Base-by-base conservation (phyloP, 768 basidiomycete genomes). In the Lactifluus pinguis region DNA sequence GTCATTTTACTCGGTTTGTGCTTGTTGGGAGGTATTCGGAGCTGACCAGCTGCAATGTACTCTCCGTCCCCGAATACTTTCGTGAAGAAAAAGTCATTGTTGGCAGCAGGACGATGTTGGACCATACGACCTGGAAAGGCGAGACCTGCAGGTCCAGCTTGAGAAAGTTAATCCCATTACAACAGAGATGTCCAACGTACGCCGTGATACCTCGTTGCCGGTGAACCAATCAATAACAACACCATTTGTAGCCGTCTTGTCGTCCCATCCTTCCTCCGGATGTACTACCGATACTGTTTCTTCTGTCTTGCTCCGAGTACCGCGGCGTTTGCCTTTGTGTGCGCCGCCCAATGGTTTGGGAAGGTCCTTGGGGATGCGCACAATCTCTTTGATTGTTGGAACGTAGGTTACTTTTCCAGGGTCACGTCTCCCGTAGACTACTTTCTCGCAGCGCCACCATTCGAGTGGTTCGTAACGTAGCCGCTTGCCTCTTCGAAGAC, bases 381-480 rank as follows among this genome's bases (percentile, higher is more conserved):
- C 69, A 57, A 94, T 78, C 71, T 84, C 79, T 69, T 83, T 77
- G 68, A 92, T 87, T 68, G 78, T 80, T 1, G 87, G 78, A 11
- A 89, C 85, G 30, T 81, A 76, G 21, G 79, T 74, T 9, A 73
- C 63, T 49, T 62, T 62, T 25, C 76, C 81, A 7, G 78, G 77
- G 9, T 78, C 74, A 13, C 80, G 78, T 21, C 84, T 80, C 6
- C 86, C 87, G 67, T 92, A 98, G 2, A 94, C 85, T 25, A 92
- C 81, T 63, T 84, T 86, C 74, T 98, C 95, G 66, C 84, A 83
- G n/a, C 93, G 83, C 95, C 95, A 98, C 77, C 80, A 95, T 44
- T 91, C 89, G 39, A 98, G 76, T 4, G 95, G 95, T 52, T 75
- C 74, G 67, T 83, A 84, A 36, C 83, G 83, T 55, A 80, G 76